Evolutionary conservation across 768 basidiomycete species (phyloP), one percentile per base, ranked within the genome.

Genomic region (Serendipita indica): DNA sequence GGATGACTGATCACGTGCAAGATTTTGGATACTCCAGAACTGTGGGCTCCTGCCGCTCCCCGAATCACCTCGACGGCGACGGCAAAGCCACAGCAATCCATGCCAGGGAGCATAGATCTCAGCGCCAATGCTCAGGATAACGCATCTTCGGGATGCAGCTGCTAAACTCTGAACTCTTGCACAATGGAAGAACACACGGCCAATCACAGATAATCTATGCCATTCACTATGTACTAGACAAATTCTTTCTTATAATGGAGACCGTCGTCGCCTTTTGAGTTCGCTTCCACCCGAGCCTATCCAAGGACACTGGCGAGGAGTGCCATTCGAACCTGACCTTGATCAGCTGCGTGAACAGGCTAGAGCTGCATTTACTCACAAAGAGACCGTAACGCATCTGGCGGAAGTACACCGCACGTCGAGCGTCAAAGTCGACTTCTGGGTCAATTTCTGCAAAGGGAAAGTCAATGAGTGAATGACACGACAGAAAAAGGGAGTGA

Each of bases 311-410:
- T 81, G 6, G 81, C 77, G 13, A 88, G 76, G n/a, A 88, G 71
- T 14, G 86, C 86, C 86, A 88, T 88, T 39, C 85, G 81, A 64
- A 86, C 78, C 84, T 86, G 66, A 27, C 33, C 27, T 33, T 1
- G 12, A 32, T 33, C 57, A 54, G 35, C 54, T 10, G 20, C 22
- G 18, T 18, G 58, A 32, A 22, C 32, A 33, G 18, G 16, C 57
- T 20, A 32, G 32, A 57, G 33, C 57, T 12, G 39, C 37, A 30
- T 41, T 52, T n/a, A 81, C 93, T 69, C 67, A 97, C 92, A 68
- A 91, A 98, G 62, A 97, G 84, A 45, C 94, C 94, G 67, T 96
- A 94, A 59, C 92, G 83, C 93, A 96, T 97, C 67, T 97, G 93
- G 35, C 94, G 83, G 85, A 98, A 97, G 72, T 97, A 98, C 20